A percentile compares a stretch with the other conserved stretches of the same genome.
phyloP scores from a whole-genome alignment of 495 filamentous ascomycete species.

The Mytilinidion resinicola region DNA sequence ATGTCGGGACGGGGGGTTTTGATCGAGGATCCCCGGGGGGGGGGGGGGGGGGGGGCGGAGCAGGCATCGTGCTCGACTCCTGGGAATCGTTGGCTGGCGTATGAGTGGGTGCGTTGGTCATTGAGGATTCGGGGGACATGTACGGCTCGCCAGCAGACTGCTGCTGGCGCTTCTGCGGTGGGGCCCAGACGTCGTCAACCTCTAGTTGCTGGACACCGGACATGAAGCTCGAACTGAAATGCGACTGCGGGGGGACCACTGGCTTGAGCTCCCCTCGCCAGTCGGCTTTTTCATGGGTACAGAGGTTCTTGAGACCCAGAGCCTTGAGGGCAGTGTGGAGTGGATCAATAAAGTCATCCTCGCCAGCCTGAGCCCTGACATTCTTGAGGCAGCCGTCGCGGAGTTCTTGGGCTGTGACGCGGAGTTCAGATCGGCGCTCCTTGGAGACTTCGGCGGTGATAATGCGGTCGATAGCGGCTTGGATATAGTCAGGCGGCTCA shows the following conservation, averaged over 20 bases:
- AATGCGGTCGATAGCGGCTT: constrained; percentile 6
- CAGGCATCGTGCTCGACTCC: no score
- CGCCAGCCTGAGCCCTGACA: background rate
- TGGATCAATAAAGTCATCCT: no score
- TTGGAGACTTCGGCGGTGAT: constrained; percentile 1
- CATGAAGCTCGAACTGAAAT: no score
- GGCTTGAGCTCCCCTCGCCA: constrained; percentile 17
- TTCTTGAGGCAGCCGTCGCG: background rate
- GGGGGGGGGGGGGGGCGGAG: no score
- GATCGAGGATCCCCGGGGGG: no score
- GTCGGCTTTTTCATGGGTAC: constrained; percentile 6
- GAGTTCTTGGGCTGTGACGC: constrained; percentile 8
- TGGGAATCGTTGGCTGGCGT: background rate
- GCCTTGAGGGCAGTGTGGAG: no score
- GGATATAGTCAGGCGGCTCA: constrained; percentile 2
- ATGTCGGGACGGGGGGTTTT: no score
- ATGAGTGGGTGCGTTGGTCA: no score
- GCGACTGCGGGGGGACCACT: background rate
- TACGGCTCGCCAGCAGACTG: constrained; percentile 1
- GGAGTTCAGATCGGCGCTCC: background rate
- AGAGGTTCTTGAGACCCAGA: constrained; percentile 8
- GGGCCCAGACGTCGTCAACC: background rate
- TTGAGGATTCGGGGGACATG: background rate
- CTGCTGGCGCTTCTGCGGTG: background rate
- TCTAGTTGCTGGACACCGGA: constrained; percentile 1